phyloP scores from a whole-genome alignment of 208 protist species.

The Acanthamoeba culbertsoni region DNA sequence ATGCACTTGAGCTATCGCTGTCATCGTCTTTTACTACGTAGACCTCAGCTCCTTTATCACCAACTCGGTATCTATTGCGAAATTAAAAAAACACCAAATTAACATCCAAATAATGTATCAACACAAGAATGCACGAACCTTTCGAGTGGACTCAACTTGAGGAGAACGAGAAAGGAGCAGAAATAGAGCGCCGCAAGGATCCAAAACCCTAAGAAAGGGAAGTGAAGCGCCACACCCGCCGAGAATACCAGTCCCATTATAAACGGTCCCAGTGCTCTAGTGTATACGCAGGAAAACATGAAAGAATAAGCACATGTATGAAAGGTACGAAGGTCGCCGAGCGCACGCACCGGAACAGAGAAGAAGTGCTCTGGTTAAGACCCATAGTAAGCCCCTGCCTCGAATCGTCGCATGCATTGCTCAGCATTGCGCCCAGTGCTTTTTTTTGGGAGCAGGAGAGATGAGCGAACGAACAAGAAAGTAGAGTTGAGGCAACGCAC shows the following conservation, averaged over 20 bases:
- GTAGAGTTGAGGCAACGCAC: neutral
- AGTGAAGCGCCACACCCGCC: neutral
- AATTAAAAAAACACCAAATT: neutral
- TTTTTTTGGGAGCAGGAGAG: neutral
- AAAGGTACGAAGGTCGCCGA: neutral
- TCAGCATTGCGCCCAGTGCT: neutral
- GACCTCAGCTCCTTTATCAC: neutral
- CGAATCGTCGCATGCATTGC: neutral
- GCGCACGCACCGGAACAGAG: neutral
- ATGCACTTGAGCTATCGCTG: neutral
- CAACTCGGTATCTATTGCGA: neutral
- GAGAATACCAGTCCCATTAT: neutral
- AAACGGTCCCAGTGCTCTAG: neutral
- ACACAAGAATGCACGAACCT: neutral
- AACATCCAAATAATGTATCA: neutral
- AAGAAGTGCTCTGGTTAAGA: neutral
- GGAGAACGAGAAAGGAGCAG: neutral
- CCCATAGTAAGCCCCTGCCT: neutral
- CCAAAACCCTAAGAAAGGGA: neutral
- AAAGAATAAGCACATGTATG: neutral
- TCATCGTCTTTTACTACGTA: neutral
- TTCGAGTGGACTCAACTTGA: neutral
- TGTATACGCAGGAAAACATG: neutral
- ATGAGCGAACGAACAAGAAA: neutral
- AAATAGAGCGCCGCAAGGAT: neutral